These are phyloP conservation scores for Penicillium sp. DNA, from an alignment of 2,329 filamentous ascomycete genomes.

Conservation along the genomic window DNA sequence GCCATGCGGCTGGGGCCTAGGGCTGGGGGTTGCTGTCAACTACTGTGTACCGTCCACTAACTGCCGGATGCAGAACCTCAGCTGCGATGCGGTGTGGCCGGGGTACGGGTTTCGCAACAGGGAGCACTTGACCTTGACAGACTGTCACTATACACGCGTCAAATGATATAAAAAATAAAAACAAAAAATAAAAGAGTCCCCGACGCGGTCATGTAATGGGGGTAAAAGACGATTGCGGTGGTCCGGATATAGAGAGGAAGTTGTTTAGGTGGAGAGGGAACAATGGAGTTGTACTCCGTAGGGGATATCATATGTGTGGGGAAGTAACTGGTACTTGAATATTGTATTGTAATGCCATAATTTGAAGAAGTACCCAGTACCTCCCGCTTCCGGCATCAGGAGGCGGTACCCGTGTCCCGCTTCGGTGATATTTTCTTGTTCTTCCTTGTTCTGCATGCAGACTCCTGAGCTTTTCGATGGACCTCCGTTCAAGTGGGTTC, in stretches of 20 bases:
- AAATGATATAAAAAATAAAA: not conserved
- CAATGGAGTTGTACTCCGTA: slow-evolving; percentile 11
- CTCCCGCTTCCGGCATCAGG: slow-evolving; percentile 15
- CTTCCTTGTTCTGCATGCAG: slow-evolving; percentile 10
- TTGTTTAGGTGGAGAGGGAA: not conserved
- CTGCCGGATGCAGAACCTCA: slow-evolving; percentile 10
- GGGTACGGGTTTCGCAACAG: not conserved
- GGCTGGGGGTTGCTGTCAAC: not conserved
- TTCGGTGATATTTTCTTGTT: not conserved
- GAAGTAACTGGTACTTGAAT: not conserved
- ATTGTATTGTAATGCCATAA: not conserved
- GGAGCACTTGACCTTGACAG: not conserved
- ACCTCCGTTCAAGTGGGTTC: not conserved
- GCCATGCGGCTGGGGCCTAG: slow-evolving; percentile 11
- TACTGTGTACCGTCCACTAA: not conserved
- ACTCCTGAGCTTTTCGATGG: not conserved
- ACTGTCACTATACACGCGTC: slow-evolving; percentile 3
- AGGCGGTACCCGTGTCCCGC: not conserved
- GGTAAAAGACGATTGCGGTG: not conserved
- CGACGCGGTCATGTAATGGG: not conserved
- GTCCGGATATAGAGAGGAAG: slow-evolving; percentile 1
- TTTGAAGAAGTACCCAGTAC: not conserved
- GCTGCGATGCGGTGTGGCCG: slow-evolving; percentile 1
- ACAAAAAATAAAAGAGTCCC: not conserved
- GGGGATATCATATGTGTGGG: not conserved